A percentile compares a stretch with the other conserved stretches of the same genome.
phyloP scores from a whole-genome alignment of 495 filamentous ascomycete species.

The Physcia stellaris region DNA sequence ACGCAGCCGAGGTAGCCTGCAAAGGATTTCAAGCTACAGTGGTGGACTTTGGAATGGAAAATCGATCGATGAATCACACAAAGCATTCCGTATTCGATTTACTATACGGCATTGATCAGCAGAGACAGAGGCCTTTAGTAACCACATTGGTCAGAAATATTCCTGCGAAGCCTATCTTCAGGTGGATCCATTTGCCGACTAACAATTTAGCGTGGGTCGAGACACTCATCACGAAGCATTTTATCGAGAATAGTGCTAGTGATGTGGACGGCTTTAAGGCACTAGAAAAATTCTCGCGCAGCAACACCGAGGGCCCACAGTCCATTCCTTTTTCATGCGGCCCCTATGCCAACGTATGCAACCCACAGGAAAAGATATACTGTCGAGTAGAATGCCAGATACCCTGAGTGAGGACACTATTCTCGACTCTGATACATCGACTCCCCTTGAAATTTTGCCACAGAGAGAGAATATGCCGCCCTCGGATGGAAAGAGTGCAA shows the following conservation, averaged over 20 bases:
- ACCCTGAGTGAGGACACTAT: background rate
- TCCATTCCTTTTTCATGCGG: conserved; percentile 56
- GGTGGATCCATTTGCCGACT: conserved; percentile 60
- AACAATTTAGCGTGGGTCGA: conserved; percentile 50
- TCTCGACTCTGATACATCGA: background rate
- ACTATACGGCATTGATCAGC: conserved; percentile 44
- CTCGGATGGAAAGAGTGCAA: too few relatives aligned
- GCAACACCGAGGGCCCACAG: conserved; percentile 45
- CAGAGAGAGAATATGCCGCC: conserved; percentile 17
- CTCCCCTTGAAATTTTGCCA: background rate
- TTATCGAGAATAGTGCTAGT: conserved; percentile 50
- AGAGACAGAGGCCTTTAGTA: conserved; percentile 36
- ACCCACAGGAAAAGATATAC: conserved; percentile 23
- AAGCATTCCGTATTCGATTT: conserved; percentile 43
- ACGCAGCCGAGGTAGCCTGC: conserved; percentile 41
- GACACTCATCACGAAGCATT: conserved; percentile 49
- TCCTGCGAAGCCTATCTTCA: conserved; percentile 38
- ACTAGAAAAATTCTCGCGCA: conserved; percentile 48
- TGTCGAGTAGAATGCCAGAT: background rate
- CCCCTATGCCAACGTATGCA: conserved; percentile 45
- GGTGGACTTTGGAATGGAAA: conserved; percentile 55
- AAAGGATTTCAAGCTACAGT: conserved; percentile 52
- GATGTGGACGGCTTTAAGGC: conserved; percentile 59
- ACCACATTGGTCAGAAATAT: conserved; percentile 39
- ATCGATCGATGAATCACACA: conserved; percentile 45